Conservation (phyloP, 1,139 yeast species). For the Pneumocystis jirovecii region DNA sequence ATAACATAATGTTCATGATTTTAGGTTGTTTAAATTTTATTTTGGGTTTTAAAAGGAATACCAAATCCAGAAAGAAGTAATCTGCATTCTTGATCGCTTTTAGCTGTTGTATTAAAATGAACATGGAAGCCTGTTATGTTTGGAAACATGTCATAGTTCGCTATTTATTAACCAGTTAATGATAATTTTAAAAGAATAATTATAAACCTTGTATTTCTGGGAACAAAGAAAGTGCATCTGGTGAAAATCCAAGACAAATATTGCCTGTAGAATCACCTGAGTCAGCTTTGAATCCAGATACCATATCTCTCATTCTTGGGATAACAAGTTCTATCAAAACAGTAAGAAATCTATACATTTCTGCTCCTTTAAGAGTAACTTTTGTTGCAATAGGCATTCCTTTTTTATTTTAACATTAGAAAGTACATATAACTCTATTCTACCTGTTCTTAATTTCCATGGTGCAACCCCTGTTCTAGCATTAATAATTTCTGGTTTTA, state of each 20-base stretch:
- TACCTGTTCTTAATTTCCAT: conserved; percentile 76
- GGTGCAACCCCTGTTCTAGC: conserved; percentile 69
- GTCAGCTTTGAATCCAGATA: conserved; percentile 56
- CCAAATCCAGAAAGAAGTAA: conserved; percentile 2
- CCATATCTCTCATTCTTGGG: conserved; percentile 73
- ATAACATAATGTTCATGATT: not conserved
- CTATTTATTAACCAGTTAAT: not conserved
- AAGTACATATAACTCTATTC: not conserved
- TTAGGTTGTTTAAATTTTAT: not conserved
- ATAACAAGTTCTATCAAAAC: conserved; percentile 84
- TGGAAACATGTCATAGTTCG: conserved; percentile 1
- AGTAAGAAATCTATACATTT: conserved; percentile 70
- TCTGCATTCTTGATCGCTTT: not conserved
- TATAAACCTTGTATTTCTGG: conserved; percentile 61
- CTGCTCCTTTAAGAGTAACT: conserved; percentile 59
- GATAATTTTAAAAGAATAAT: not conserved
- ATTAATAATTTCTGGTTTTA: conserved; percentile 57
- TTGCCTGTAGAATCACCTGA: conserved; percentile 81
- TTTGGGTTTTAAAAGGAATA: not conserved
- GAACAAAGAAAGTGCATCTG: conserved; percentile 65
- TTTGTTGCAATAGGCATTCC: conserved; percentile 78
- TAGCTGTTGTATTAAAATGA: not conserved
- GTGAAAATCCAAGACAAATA: conserved; percentile 66
- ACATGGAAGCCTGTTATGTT: not conserved
- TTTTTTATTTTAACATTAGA: not conserved